phyloP scores from a whole-genome alignment of 1,284 basidiomycete species.

The Leucoagaricus sp. region DNA sequence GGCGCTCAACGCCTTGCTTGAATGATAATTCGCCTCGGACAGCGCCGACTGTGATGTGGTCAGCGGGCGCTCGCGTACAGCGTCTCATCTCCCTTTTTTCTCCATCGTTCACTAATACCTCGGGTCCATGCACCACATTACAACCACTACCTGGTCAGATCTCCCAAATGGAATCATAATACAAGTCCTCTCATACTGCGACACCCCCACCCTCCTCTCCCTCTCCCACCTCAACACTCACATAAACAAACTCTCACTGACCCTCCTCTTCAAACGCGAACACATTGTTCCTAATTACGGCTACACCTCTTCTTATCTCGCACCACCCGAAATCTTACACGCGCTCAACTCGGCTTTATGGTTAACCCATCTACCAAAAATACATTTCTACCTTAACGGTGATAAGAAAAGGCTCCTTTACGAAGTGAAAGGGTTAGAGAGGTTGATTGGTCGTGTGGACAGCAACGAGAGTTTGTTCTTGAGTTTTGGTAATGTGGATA shows the following conservation, averaged over 20 bases:
- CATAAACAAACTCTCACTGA: not conserved
- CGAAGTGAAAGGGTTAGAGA: not conserved
- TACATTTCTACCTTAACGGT: not conserved
- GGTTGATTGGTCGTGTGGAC: not conserved
- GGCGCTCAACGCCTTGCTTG: too few relatives aligned
- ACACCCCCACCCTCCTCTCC: slow-evolving; percentile 2
- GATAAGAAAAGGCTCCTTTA: not conserved
- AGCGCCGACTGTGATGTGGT: too few relatives aligned
- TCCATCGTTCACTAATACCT: too few relatives aligned
- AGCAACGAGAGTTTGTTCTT: not conserved
- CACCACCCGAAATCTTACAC: not conserved
- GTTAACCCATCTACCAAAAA: not conserved
- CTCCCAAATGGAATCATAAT: slow-evolving; percentile 2
- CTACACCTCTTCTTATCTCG: not conserved
- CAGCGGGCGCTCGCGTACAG: too few relatives aligned
- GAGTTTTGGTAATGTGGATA: slow-evolving; percentile 3
- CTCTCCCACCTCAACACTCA: not conserved
- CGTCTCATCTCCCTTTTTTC: too few relatives aligned
- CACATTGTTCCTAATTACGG: not conserved
- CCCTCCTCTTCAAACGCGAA: not conserved
- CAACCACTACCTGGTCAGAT: slow-evolving; percentile 6
- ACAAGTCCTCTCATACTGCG: not conserved
- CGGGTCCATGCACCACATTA: too few relatives aligned
- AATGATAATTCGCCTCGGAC: too few relatives aligned
- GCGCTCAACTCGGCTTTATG: slow-evolving; percentile 7